Evolutionary conservation across 108 stramenopile genomes (phyloP), one percentile per base, ranked within the genome.

Genomic region (Aurantiochytrium sp.): DNA sequence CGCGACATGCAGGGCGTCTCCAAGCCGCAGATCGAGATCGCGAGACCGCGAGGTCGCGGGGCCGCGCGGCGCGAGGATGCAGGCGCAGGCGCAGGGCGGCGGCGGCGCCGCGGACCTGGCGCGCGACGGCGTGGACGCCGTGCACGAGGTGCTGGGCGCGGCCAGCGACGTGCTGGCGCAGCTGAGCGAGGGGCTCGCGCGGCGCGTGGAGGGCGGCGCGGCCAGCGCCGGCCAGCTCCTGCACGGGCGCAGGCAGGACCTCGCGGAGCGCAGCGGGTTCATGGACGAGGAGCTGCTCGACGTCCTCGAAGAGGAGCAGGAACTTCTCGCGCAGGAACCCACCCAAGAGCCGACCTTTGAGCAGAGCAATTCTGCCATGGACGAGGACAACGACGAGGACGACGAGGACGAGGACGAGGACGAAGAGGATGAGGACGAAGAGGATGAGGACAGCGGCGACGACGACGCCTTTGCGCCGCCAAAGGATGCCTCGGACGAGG

Each of bases 221-320:
- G 64, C 88, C 83, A 92, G 91, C 45, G 45, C 55, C 44, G 94
- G 90, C 55, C 87, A 87, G 44, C 51, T 51, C 60, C 92, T 90
- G 72, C 53, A 59, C 4, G 87, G 55, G 59, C 42, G 59, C 29
- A 10, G 5, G 5, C 59, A 88, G 21, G 59, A 18, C 42, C 21
- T 6, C 42, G 59, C 16, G 29, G 8, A 18, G 29, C 88, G 42
- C 43, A 44, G n/a, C 59, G 21, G 60, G 18, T 60, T 88, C 43
- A 69, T 64, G 59, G 87, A 88, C 47, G 73, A 49, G 43, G 73
- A 44, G 8, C 45, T 76, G 19, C 47, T 49, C 25, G 43, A 49
- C 25, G 43, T 76, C 44, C 47, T 44, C 49, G 43, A 76, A 49
- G 47, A 49, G 49, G 45, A 49, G 43, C 43, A 49, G 23, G 43